A percentile compares a stretch with the other conserved stretches of the same genome.
Evolutionary conservation across 208 protist genomes (phyloP).

Genomic region (Trypanosoma congolense): DNA sequence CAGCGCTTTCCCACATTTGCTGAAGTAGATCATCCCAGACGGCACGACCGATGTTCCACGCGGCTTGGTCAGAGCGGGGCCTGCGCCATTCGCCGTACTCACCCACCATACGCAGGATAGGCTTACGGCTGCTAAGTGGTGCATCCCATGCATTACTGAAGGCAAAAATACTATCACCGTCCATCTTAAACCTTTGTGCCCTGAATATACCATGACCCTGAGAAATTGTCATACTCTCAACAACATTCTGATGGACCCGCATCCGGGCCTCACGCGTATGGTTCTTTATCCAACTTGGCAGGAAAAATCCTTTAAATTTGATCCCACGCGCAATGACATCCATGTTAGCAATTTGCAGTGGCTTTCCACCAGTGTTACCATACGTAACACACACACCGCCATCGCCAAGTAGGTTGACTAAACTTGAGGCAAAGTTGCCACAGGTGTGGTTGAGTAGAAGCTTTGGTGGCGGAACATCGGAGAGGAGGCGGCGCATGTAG

Average conservation of each 20-base stretch:
- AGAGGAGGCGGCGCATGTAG: conserved; percentile 89
- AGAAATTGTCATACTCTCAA: conserved; percentile 86
- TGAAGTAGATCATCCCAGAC: conserved; percentile 87
- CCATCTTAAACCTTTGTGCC: conserved; percentile 89
- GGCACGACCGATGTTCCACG: conserved; percentile 75
- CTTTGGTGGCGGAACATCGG: conserved; percentile 91
- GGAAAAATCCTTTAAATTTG: conserved; percentile 90
- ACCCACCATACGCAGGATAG: conserved; percentile 84
- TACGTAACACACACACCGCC: conserved; percentile 94
- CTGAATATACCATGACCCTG: conserved; percentile 87
- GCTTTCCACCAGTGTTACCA: conserved; percentile 93
- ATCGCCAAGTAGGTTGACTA: conserved; percentile 88
- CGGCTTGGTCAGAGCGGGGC: conserved; percentile 66
- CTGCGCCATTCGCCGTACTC: conserved; percentile 90
- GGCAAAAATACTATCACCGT: conserved; percentile 76
- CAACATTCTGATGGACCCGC: conserved; percentile 84
- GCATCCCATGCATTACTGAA: conserved; percentile 89
- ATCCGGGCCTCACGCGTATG: conserved; percentile 85
- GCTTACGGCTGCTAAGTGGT: conserved; percentile 75
- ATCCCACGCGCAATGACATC: conserved; percentile 91
- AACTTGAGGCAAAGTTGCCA: conserved; percentile 83
- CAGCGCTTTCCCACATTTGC: conserved; percentile 80
- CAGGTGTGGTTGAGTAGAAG: conserved; percentile 94
- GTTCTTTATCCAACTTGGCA: conserved; percentile 81
- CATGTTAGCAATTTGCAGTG: conserved; percentile 90